Base-by-base conservation (phyloP, 1,139 yeast species). In the Hyphopichia pseudoburtonii region DNA sequence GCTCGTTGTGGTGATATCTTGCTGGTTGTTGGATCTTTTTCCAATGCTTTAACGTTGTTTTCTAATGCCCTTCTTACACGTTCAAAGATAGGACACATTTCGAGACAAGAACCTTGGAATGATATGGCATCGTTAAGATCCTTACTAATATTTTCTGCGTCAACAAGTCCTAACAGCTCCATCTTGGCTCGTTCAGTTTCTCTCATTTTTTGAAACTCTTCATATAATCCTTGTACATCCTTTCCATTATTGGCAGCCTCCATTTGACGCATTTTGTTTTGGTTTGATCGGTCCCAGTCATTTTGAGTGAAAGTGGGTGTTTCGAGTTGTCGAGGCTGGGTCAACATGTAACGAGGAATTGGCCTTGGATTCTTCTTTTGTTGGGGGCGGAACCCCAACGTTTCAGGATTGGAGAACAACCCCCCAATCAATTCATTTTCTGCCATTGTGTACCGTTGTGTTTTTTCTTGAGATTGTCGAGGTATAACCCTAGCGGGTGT, bases 61-160 rank as follows among this genome's bases (percentile, higher is more conserved):
- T 92, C 97, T 40, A 84, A 79, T 6, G 86, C 80, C 64, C 99
- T 77, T 54, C 96, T 74, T 1, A 90, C 86, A 50, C 98, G 74
- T 62, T 94, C 98, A 62, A 84, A 92, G 0, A 80, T 78, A 0
- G 99, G 97, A 61, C 98, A 92, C 97, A 90, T 92, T 45, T 88
- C 96, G 31, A 70, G 60, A 62, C 98, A 94, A 0, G 95, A 78
- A 3, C 99, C 99, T 42, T 78, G 79, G 54, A 94, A 94, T 1
- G 75, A 60, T 35, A 90, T 88, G 2, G 98, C 98, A 47, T 90
- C 96, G 42, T 78, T 82, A 23, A 94, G 69, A 41, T 84, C 82
- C 56, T 90, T 89, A 32, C 89, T 79, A 1, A 78, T 80, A 47
- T 88, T 89, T 47, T 89, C 96, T 29, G 83, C 86, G 59, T 94